Base-by-base conservation (phyloP, 2,329 filamentous ascomycete genomes). In the Pseudogymnoascus sp. region DNA sequence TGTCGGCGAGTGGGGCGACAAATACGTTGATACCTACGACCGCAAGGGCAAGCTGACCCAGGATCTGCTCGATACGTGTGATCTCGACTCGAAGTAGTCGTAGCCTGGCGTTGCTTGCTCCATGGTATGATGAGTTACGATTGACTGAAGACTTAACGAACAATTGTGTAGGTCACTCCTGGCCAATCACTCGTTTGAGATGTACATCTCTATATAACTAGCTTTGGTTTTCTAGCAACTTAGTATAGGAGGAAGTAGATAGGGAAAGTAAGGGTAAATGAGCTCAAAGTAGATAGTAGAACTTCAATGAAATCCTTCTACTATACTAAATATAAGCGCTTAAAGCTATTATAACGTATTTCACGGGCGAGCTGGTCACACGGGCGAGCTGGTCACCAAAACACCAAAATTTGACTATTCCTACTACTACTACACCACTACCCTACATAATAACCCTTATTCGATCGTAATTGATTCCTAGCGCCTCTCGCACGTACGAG, bases 21-120 rank as follows among this genome's bases (percentile, higher is more conserved):
- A 71, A 44, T 77, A 73, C 66, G 65, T 75, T 23, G 71, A 75
- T 44, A 72, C 70, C 33, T 76, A 75, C 64, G 70, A 70, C 66
- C 65, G 69, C 29, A 70, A 72, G 64, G 73, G 72, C 15, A 73
- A 75, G 64, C 61, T 68, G 66, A 70, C 68, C 21, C 63, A 65
- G 65, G 70, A 68, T 64, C 62, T 71, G 23, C 60, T 72, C 65
- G 64, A 68, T 29, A 68, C 66, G 19, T 71, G 68, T 50, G 65
- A 68, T 21, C 44, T 53, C 23, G 44, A 53, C 44, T 53, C 44
- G 4, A 53, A 17, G 23, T 53, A 53, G 44, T 53, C 44, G 26
- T 17, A 2, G 46, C 9, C 26, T 53, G 9, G n/a, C 26, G 23
- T n/a, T 50, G 44, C 15, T 50, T 44, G 29, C 3, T 9, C 26